Base-by-base conservation (phyloP, 129 eudicot genomes). In the Smallanthus sonchifolius region DNA sequence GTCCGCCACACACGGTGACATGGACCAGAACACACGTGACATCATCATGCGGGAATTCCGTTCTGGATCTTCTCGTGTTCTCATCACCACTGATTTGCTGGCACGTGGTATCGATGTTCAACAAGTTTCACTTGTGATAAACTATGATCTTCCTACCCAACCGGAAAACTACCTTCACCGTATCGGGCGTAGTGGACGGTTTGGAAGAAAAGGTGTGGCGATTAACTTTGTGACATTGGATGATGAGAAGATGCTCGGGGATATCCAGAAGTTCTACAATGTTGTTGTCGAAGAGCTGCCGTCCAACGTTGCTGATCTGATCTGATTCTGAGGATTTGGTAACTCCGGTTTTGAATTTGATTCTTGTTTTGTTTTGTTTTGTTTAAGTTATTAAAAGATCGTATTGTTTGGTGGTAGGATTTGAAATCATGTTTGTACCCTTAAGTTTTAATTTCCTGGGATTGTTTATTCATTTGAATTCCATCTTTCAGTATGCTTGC, bases 101-200 rank as follows among this genome's bases (percentile, higher is more conserved):
- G 96, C 96, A 10, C 88, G 92, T 42, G 96, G 92, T 35, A 90
- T 90, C 36, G 96, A 90, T 68, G 95, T 91, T 3, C 97, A 91
- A 36, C 97, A 88, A 57, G 97, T 91, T 2, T 91, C 97, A 0
- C 89, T 91, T 30, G 97, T 91, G 17, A 88, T 91, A 35, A 91
- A 91, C 70, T 91, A 77, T 28, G 97, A 91, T 82, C 75, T 91
- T 39, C 97, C 97, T 0, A 88, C 97, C 5, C 97, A 88, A 67
- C 97, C 97, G 0, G 92, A 91, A 57, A 91, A 88, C 63, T 88
- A 91, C 54, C 89, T 91, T n/a, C 95, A 86, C 32, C 85, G 92
- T 36, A 90, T 90, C 10, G 90, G 90, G 2, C 77, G 92, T 45
- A 90, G 96, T 77, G 96, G 97, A 24, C 65, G 97, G 52, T 91